Evolutionary conservation across 1,284 basidiomycete species (phyloP).

Genomic region (Chalciporus sp.): DNA sequence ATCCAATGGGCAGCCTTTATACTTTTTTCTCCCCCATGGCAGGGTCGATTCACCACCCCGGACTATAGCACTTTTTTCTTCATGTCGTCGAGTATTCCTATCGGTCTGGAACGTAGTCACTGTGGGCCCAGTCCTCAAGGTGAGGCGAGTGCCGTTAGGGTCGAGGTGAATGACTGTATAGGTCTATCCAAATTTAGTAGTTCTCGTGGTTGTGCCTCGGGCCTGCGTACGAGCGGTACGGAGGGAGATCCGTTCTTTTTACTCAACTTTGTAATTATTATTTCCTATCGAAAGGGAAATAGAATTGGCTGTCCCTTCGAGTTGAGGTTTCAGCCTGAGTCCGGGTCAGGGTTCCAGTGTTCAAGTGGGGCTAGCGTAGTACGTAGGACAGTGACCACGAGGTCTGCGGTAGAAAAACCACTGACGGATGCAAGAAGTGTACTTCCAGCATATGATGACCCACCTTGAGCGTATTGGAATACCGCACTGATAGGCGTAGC

Average conservation of each 20-base stretch:
- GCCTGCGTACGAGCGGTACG: not conserved
- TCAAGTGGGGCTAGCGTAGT: too few species aligned
- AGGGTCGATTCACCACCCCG: not conserved
- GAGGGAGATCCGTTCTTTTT: not conserved
- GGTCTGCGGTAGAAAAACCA: too few species aligned
- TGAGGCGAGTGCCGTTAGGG: conserved; percentile 1
- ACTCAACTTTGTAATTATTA: not conserved
- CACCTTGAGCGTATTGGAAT: too few species aligned
- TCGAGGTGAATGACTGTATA: not conserved
- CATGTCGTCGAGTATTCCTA: not conserved
- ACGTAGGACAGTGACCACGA: too few species aligned
- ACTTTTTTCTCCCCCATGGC: not conserved
- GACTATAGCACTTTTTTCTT: not conserved
- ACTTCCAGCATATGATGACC: too few species aligned
- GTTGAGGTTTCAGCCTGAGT: too few species aligned
- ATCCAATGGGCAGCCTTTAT: conserved; percentile 10
- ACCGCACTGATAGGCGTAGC: too few species aligned
- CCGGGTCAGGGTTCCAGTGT: too few species aligned
- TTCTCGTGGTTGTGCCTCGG: not conserved
- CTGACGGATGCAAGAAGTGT: too few species aligned
- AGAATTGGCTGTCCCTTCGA: too few species aligned
- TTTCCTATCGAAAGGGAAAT: not conserved
- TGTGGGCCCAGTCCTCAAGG: not conserved
- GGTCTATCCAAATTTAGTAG: not conserved
- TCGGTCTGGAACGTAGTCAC: not conserved